Conservation (phyloP, 2,329 filamentous ascomycete species). For the Colletotrichum plurivorum region DNA sequence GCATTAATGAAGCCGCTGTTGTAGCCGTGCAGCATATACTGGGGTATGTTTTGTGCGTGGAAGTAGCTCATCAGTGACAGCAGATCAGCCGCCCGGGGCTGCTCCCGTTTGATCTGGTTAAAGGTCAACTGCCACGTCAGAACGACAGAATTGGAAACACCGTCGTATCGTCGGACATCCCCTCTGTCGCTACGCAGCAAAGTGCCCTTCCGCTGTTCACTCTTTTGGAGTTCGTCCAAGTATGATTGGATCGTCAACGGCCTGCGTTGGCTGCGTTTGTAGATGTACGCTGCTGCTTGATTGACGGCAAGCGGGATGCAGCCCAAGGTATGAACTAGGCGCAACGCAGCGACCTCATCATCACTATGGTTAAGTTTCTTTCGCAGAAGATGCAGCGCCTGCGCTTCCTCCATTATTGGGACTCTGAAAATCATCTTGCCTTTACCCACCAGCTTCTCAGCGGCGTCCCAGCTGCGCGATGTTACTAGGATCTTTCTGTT, state of each 20-base stretch:
- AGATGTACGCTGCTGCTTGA: constrained; percentile 54
- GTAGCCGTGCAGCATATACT: too few relatives aligned
- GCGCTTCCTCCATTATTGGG: constrained; percentile 45
- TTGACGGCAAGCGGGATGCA: constrained; percentile 51
- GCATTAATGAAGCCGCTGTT: too few relatives aligned
- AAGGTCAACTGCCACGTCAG: constrained; percentile 49
- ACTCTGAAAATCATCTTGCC: constrained; percentile 13
- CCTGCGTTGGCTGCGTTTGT: constrained; percentile 45
- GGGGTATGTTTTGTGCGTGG: constrained; percentile 57
- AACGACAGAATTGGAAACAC: constrained; percentile 46
- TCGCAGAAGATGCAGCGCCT: constrained; percentile 46
- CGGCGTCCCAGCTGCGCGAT: constrained; percentile 39
- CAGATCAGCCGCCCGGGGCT: constrained; percentile 54
- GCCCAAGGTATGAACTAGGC: constrained; percentile 45
- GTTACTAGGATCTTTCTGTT: constrained; percentile 41
- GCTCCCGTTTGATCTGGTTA: constrained; percentile 50
- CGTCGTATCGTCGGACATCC: constrained; percentile 12
- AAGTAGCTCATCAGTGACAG: constrained; percentile 63
- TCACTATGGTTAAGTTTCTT: constrained; percentile 40
- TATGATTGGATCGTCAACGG: constrained; percentile 46
- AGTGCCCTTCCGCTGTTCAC: constrained; percentile 41
- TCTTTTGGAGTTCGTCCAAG: constrained; percentile 45
- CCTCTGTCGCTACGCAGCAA: constrained; percentile 43
- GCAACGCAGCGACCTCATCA: not conserved
- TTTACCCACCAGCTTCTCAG: constrained; percentile 37